These are phyloP conservation scores for Hyphopichia homilentoma DNA, from an alignment of 805 yeast genomes.

Conservation along the genomic window DNA sequence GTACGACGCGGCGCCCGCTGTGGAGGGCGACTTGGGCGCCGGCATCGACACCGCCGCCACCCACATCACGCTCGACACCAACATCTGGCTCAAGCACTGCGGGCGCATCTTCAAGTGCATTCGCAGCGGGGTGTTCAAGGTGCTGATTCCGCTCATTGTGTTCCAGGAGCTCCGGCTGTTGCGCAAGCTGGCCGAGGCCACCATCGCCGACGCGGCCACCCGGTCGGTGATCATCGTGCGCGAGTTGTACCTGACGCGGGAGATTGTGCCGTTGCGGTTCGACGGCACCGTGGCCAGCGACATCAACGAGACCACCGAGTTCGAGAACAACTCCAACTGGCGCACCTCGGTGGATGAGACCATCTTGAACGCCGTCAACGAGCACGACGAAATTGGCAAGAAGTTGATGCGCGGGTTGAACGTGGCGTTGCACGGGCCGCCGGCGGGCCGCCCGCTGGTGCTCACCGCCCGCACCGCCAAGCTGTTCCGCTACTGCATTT, in stretches of 20 bases:
- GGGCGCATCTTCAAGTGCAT: slow-evolving; percentile 72
- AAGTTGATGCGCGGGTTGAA: slow-evolving; percentile 40
- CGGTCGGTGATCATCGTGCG: slow-evolving; percentile 72
- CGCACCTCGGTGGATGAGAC: slow-evolving; percentile 69
- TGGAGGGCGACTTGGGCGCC: slow-evolving; percentile 52
- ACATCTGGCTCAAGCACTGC: slow-evolving; percentile 78
- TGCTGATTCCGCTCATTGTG: slow-evolving; percentile 68
- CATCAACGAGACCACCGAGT: slow-evolving; percentile 68
- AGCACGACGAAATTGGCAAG: slow-evolving; percentile 38
- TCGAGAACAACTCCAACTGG: slow-evolving; percentile 72
- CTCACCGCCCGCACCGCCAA: slow-evolving; percentile 36
- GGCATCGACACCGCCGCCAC: slow-evolving; percentile 56
- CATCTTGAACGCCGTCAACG: slow-evolving; percentile 48
- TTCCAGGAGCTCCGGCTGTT: slow-evolving; percentile 74
- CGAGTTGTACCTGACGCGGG: slow-evolving; percentile 56
- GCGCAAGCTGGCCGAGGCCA: slow-evolving; percentile 66
- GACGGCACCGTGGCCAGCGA: slow-evolving; percentile 68
- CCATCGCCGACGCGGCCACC: slow-evolving; percentile 76
- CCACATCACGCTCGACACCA: slow-evolving; percentile 66
- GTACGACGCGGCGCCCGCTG: slow-evolving; percentile 9
- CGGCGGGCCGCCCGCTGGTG: slow-evolving; percentile 8
- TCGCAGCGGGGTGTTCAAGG: slow-evolving; percentile 52
- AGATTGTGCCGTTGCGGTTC: slow-evolving; percentile 57
- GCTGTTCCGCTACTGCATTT: slow-evolving; percentile 51
- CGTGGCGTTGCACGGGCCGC: slow-evolving; percentile 11